These are phyloP conservation scores for Discostella stelligera DNA, from an alignment of 352 stramenopile genomes.

Conservation along the genomic window DNA sequence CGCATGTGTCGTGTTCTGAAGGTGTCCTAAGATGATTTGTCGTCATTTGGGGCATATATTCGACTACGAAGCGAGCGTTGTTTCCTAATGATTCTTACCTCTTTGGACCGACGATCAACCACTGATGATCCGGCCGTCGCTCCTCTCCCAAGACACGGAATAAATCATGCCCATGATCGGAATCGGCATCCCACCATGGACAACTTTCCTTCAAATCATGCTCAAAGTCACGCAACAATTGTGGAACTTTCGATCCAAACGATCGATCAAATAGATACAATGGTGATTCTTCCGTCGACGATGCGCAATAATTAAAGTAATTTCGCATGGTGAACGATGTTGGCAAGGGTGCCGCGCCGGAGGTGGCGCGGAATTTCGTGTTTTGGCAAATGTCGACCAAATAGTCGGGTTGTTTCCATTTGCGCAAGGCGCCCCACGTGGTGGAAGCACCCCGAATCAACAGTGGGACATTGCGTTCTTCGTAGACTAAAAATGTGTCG, in stretches of 20 bases:
- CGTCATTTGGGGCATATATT: constrained; percentile 25
- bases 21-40: constrained; percentile 45
- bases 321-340: constrained; percentile 64
- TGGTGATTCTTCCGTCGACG: constrained; percentile 81
- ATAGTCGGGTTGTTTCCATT: constrained; percentile 56
- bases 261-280: constrained; percentile 96
- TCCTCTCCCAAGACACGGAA: constrained; percentile 68
- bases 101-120: constrained; percentile 92
- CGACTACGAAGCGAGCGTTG: background rate
- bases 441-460: constrained; percentile 63
- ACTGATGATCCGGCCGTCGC: constrained; percentile 90
- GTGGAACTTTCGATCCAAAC: constrained; percentile 86
- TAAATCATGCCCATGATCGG: constrained; percentile 66
- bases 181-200: constrained; percentile 59
- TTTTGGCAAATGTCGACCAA: constrained; percentile 33
- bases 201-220: constrained; percentile 55
- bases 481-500: constrained; percentile 64
- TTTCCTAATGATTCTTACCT: constrained; percentile 10
- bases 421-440: constrained; percentile 52
- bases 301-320: constrained; percentile 67
- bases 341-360: constrained; percentile 62
- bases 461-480: constrained; percentile 69
- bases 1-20: constrained; percentile 36
- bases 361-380: constrained; percentile 70
- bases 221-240: constrained; percentile 72